These are phyloP conservation scores for Vitis rotundifolia DNA, from an alignment of 164 flowering plant species.

Conservation along the genomic window DNA sequence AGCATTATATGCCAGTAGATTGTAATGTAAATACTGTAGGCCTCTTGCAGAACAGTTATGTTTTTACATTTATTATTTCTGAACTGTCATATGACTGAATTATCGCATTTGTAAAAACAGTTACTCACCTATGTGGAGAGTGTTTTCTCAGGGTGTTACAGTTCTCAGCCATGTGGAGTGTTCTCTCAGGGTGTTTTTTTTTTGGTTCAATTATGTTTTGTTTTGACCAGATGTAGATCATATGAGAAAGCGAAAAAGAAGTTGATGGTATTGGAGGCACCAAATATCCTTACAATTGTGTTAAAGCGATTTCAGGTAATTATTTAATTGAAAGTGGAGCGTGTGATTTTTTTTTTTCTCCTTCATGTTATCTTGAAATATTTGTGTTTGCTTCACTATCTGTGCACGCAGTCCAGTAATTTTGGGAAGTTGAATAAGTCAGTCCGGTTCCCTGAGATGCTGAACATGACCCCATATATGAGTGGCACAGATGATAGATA, in stretches of 20 bases:
- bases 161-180: background rate
- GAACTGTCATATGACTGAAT: background rate
- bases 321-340: background rate
- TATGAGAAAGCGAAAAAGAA: conserved; percentile 85
- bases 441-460: conserved; percentile 65
- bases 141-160: background rate
- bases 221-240: conserved; percentile 69
- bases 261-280: conserved; percentile 76
- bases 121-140: background rate
- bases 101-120: background rate
- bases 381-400: conserved; percentile 5
- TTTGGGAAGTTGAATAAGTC: conserved; percentile 80
- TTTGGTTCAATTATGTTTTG: background rate
- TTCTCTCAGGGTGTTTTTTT: too few species aligned
- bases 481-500: conserved; percentile 56
- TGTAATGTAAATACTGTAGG: background rate
- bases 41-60: background rate
- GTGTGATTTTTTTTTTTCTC: background rate
- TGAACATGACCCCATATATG: conserved; percentile 75
- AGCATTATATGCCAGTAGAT: too few species aligned
- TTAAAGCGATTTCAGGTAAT: conserved; percentile 83
- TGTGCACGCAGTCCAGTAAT: conserved; percentile 64
- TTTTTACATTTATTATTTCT: background rate
- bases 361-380: background rate
- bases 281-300: conserved; percentile 85